Conservation (phyloP, 179 eudicot genomes). For the Vitellaria paradoxa region DNA sequence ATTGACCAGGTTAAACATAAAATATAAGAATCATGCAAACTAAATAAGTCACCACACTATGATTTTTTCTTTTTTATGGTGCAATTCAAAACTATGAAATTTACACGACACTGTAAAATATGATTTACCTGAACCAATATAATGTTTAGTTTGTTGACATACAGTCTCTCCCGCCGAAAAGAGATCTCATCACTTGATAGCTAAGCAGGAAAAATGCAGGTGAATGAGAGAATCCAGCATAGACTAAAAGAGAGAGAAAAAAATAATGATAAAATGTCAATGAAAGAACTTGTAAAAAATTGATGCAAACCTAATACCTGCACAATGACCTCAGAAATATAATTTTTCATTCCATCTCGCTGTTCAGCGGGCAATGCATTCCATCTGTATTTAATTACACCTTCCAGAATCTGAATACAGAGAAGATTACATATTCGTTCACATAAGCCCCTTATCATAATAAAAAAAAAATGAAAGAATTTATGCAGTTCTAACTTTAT, state of each 20-base stretch:
- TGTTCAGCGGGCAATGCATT: conserved; percentile 94
- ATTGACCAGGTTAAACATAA: neutral
- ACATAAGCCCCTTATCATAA: too few relatives aligned
- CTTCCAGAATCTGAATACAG: conserved; percentile 71
- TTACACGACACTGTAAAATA: too few relatives aligned
- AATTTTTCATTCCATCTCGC: conserved; percentile 97
- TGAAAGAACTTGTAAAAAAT: neutral
- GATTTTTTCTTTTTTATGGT: neutral
- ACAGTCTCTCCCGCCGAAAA: conserved; percentile 86
- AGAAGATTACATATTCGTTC: neutral
- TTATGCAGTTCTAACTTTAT: neutral
- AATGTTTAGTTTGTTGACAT: conserved; percentile 90
- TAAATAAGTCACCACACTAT: neutral
- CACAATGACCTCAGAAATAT: conserved; percentile 91
- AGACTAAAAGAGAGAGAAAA: neutral
- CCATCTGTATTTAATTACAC: conserved; percentile 97
- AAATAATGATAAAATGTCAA: neutral
- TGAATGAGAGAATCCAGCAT: neutral
- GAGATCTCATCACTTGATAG: conserved; percentile 89
- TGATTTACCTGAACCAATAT: conserved; percentile 81
- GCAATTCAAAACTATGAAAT: neutral
- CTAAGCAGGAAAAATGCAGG: conserved; percentile 30
- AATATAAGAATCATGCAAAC: neutral
- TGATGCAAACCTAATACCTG: conserved; percentile 36
- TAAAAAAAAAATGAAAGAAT: neutral